Evolutionary conservation across 805 yeast species (phyloP), one percentile per base, ranked within the genome.

Genomic region (Starmerella etchellsii): DNA sequence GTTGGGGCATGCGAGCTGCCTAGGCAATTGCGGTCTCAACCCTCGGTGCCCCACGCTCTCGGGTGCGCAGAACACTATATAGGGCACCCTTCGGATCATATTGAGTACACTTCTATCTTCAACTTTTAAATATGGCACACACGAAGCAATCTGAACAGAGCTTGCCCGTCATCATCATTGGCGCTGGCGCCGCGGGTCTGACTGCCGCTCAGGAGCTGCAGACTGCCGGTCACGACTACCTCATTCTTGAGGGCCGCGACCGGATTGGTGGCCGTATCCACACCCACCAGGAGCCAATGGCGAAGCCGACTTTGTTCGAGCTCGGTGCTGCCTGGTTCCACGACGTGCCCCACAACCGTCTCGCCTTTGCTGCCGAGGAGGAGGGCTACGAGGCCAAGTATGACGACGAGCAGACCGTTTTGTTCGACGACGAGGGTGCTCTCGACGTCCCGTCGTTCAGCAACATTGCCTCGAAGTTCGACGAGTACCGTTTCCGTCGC

Each of bases 141-240:
- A n/a, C n/a, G n/a, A n/a, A n/a, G n/a, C 10, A 23, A 8, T 23
- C 25, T 23, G 25, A 23, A 9, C 36, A 40, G 16, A n/a, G n/a
- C n/a, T 34, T 31, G 13, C 16, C 37, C 4, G 24, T 49, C 11
- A 53, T 59, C 18, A 48, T 59, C 13, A 45, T 59, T 19, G 63
- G 63, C 10, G 63, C 59, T 15, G 63, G 63, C 16, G 43, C 49
- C 27, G 58, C 62, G 7, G 63, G 63, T 19, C 46, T 59, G 16
- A 37, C 55, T 32, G 60, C 60, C 25, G 60, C 62, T 3, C 48
- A 50, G 14, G 43, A 49, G 29, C 46, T 58, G 16, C 45, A 48
- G 23, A 41, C 33, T 27, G 36, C 36, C 3, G 53, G 54, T 32
- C 28, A 44, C 18, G 44, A 46, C 29, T 51, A 56, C 24, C 33